These are phyloP conservation scores for Fragaria ananassa DNA, from an alignment of 306 rosid genomes.

Conservation along the genomic window DNA sequence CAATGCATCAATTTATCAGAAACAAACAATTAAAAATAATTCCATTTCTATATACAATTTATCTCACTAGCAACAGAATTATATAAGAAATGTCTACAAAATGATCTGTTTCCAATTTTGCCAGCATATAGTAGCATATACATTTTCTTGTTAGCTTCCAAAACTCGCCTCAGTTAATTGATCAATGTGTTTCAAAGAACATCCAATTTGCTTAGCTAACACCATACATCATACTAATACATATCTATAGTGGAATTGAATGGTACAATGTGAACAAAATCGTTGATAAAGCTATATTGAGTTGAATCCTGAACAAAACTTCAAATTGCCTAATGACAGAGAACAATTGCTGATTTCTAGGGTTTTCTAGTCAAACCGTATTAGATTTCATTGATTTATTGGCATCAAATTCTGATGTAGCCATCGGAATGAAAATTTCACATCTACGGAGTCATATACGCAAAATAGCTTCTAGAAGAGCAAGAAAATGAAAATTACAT, in stretches of 20 bases:
- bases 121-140: background rate
- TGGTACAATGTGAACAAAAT: background rate
- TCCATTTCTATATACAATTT: background rate
- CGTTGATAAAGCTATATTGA: background rate
- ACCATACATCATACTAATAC: background rate
- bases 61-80: background rate
- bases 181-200: background rate
- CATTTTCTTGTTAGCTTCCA: background rate
- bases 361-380: conserved; percentile 16
- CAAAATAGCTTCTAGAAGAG: no score
- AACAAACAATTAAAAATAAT: background rate
- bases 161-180: background rate
- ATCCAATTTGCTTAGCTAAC: background rate
- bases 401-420: background rate
- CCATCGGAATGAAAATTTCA: background rate
- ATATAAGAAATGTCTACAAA: background rate
- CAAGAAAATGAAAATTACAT: no score
- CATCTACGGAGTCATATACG: no score
- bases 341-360: conserved; percentile 5
- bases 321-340: background rate
- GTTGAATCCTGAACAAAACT: background rate
- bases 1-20: background rate
- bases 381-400: background rate
- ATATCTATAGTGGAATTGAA: background rate
- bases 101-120: background rate